Conservation (phyloP, 148 eudicot genomes). For the Fallopia convolvulus region DNA sequence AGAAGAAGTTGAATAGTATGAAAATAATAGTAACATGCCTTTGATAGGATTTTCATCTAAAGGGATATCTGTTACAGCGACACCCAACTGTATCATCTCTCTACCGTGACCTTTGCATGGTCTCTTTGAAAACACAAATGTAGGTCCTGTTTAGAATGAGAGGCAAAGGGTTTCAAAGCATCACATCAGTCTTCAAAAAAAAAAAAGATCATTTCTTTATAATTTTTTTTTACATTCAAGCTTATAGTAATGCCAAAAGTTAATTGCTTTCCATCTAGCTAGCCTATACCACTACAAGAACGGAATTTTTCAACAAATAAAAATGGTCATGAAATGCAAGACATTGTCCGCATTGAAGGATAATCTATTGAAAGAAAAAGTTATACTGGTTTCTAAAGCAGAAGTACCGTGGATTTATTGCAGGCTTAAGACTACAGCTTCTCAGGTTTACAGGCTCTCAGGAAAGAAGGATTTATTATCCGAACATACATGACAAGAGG, state of each 20-base stretch:
- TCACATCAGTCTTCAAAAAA: not conserved
- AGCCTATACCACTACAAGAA: not conserved
- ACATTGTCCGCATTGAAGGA: too few species aligned
- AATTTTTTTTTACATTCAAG: not conserved
- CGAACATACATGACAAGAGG: not conserved
- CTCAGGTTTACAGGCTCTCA: not conserved
- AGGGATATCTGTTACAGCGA: constrained; percentile 36
- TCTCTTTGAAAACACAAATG: constrained; percentile 40
- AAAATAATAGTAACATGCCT: not conserved
- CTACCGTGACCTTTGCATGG: constrained; percentile 59
- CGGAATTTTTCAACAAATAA: not conserved
- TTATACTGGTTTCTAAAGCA: too few species aligned
- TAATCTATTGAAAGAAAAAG: too few species aligned
- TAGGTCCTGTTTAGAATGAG: constrained; percentile 30
- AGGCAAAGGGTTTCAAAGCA: not conserved
- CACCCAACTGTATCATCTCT: constrained; percentile 60
- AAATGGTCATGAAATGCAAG: not conserved
- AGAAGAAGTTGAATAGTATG: not conserved
- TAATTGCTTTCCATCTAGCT: not conserved
- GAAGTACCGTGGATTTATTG: not conserved
- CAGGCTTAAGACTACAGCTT: not conserved
- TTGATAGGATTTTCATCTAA: constrained; percentile 22
- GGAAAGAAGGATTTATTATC: not conserved
- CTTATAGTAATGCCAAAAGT: not conserved
- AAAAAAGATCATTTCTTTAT: not conserved